Evolutionary conservation across 2,329 filamentous ascomycete genomes (phyloP), one percentile per base, ranked within the genome.

Genomic region (Diaporthe ilicicola): DNA sequence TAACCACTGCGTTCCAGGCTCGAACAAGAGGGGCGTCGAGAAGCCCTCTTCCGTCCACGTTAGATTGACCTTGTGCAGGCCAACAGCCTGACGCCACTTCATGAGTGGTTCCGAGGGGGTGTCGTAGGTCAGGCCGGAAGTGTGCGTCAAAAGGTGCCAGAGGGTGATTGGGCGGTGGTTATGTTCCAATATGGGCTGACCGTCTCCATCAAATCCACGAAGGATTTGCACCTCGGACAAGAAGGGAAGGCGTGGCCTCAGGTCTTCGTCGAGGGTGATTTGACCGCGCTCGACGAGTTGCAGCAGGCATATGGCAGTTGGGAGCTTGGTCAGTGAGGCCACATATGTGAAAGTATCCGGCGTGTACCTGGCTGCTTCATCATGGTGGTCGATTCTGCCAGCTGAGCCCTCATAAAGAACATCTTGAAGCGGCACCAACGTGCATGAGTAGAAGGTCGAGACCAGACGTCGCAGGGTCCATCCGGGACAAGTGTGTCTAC

Each of bases 141-240:
- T 82, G 74, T 88, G 86, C 1, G 82, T 84, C 5, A 88, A 79
- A 2, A 88, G 79, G 48, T 83, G 81, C n/a, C 80, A 77, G 6
- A 87, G 76, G 4, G 84, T 86, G 65, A 88, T 82, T 17, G 79
- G 78, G 0, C 75, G 74, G 15, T 54, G 64, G 17, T 79, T 77
- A 10, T 75, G 70, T 12, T 76, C 76, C 6, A 78, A 74, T 10
- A 79, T 67, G 4, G 82, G 78, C 8, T 77, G 75, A 48, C 80
- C 79, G 79, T 79, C 29, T 2, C 1, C n/a, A n/a, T 72, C 54
- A 72, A 86, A 84, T 4, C 82, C 84, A 4, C 77, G 80, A 2
- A 89, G 73, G 54, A 89, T 79, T 13, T 81, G 77, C 55, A 84
- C 81, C 3, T 74, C 70, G 7, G 79, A 82, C 4, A 88, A 78